These are phyloP conservation scores for Pisolithus albus DNA, from an alignment of 768 basidiomycete genomes.

Conservation along the genomic window DNA sequence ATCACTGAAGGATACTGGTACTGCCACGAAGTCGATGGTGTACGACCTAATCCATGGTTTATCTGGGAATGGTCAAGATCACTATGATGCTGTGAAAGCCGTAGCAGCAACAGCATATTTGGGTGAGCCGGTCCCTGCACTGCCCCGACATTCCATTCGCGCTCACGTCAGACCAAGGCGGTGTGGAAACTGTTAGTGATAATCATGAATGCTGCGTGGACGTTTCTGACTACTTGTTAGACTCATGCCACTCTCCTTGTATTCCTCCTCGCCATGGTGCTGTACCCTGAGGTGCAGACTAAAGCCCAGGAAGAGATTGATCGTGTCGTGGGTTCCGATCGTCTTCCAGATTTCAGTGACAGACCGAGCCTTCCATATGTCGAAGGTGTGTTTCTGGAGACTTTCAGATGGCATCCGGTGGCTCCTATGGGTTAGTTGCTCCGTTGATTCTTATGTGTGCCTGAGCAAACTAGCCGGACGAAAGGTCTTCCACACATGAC, in stretches of 20 bases:
- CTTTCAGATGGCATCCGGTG: conserved; percentile 25
- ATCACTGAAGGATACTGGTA: conserved; percentile 12
- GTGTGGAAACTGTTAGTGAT: conserved; percentile 21
- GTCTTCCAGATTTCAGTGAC: conserved; percentile 25
- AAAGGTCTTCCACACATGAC: conserved; percentile 21
- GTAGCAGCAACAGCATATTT: conserved; percentile 18
- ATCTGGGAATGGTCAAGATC: not conserved
- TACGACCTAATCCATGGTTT: conserved; percentile 9
- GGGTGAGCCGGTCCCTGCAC: conserved; percentile 7
- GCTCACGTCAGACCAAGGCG: conserved; percentile 11
- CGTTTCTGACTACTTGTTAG: conserved; percentile 4
- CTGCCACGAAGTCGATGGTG: conserved; percentile 17
- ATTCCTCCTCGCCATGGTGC: conserved; percentile 30
- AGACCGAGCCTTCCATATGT: conserved; percentile 24
- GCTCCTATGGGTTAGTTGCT: conserved; percentile 20
- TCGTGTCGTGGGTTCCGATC: conserved; percentile 22
- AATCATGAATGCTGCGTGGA: not conserved
- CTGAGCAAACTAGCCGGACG: not conserved
- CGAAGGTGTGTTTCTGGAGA: conserved; percentile 27
- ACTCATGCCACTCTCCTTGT: conserved; percentile 9
- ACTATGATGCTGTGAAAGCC: conserved; percentile 11
- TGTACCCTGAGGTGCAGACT: conserved; percentile 25
- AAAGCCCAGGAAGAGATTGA: conserved; percentile 29
- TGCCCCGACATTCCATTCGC: not conserved
- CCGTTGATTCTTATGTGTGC: not conserved